Conservation (phyloP, 148 eudicot species). For the Chenopodium formosanum region DNA sequence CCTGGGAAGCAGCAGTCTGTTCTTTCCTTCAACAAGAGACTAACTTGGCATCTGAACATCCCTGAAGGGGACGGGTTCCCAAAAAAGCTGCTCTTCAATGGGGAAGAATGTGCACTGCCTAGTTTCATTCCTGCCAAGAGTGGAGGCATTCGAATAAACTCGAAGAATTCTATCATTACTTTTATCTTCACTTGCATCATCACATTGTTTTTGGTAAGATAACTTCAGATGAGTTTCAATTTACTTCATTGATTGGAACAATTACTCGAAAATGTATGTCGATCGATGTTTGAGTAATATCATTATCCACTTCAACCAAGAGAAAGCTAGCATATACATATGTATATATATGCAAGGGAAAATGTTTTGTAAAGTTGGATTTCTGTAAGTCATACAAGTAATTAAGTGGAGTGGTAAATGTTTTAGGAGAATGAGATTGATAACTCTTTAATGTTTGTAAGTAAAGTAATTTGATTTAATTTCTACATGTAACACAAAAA, state of each 20-base stretch:
- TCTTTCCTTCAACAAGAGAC: slow-evolving; percentile 45
- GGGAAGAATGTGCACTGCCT: slow-evolving; percentile 72
- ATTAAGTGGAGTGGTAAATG: neutral
- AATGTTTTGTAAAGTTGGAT: neutral
- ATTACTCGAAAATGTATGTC: neutral
- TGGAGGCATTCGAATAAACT: slow-evolving; percentile 6
- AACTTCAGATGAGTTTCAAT: slow-evolving; percentile 6
- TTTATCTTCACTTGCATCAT: slow-evolving; percentile 25
- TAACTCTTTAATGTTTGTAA: slow-evolving; percentile 5
- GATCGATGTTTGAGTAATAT: neutral
- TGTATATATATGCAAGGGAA: neutral
- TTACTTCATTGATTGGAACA: neutral
- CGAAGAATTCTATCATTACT: slow-evolving; percentile 6
- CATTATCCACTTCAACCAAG: neutral
- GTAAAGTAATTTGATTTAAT: slow-evolving; percentile 21
- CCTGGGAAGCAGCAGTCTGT: slow-evolving; percentile 69
- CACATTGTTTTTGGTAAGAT: slow-evolving; percentile 19
- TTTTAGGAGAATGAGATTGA: slow-evolving; percentile 20
- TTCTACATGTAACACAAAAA: neutral
- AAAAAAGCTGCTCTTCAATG: slow-evolving; percentile 45
- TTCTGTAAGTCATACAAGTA: neutral
- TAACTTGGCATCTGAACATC: slow-evolving; percentile 28
- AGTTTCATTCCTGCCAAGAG: slow-evolving; percentile 27
- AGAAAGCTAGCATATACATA: neutral
- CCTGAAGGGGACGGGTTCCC: slow-evolving; percentile 53